Conservation (phyloP, 257 asterid genomes). For the Cinchona pubescens region DNA sequence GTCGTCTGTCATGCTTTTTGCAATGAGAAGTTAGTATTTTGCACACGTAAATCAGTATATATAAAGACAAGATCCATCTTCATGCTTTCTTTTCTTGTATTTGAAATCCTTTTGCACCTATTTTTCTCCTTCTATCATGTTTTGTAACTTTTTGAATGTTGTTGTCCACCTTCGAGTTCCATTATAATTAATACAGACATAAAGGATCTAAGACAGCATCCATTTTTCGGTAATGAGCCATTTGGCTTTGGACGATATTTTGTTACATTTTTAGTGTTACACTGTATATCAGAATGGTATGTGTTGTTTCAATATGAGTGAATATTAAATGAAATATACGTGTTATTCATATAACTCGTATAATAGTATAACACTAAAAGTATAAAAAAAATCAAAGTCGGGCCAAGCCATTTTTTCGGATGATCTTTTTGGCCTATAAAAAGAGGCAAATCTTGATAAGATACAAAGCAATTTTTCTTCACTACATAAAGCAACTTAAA, state of each 20-base stretch:
- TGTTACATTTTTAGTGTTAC: too few species aligned
- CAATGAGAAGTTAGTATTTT: neutral
- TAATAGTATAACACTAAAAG: too few species aligned
- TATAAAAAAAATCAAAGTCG: too few species aligned
- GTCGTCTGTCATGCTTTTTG: neutral
- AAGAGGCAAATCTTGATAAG: conserved; percentile 7
- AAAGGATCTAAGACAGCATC: neutral
- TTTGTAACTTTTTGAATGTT: neutral
- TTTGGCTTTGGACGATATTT: too few species aligned
- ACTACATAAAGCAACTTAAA: neutral
- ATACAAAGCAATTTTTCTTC: neutral
- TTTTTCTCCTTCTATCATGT: neutral
- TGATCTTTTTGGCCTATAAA: neutral
- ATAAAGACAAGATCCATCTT: neutral
- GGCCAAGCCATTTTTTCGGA: too few species aligned
- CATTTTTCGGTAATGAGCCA: neutral
- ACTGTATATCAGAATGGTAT: too few species aligned
- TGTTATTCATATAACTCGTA: too few species aligned
- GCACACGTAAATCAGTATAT: neutral
- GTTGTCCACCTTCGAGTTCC: neutral
- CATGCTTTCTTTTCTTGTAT: neutral
- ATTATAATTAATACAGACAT: neutral
- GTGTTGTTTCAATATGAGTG: too few species aligned
- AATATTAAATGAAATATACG: too few species aligned
- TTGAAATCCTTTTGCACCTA: neutral